Evolutionary conservation across 495 filamentous ascomycete species (phyloP), one percentile per base, ranked within the genome.

Genomic region (Hyaloscypha bicolor): DNA sequence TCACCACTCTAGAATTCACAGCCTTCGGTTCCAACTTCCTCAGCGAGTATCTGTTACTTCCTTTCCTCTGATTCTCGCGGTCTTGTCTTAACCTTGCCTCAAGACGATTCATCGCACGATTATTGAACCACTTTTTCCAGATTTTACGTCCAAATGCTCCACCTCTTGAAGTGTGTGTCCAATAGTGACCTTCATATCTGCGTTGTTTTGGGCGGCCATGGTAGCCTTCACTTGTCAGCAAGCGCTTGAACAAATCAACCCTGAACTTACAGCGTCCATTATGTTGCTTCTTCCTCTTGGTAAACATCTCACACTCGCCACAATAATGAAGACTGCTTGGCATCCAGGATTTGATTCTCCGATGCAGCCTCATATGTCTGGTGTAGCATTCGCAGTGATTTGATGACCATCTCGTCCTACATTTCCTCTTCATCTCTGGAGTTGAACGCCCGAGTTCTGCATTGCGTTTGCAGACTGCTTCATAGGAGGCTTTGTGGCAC

Each of bases 51-150:
- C 70, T 69, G 45, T 60, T 25, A 9, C 25, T 48, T 32, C 68
- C 68, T 6, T 63, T 64, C 22, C 69, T 64, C 53, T 39, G 29
- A 32, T n/a, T 64, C 21, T 52, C 55, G 11, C 19, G 4, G 9
- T 35, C 57, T 32, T 8, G 55, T n/a, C 59, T 62, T 11, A 70
- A n/a, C 21, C 62, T 65, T 6, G 21, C 56, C 51, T 70, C 67
- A 29, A 70, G 52, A 12, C 39, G 62, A 60, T 70, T 73, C 61
- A 70, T 68, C 4, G 67, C 64, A 4, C 37, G 16, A 32, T 66
- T 68, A 25, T 70, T 73, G 31, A 70, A 73, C 71, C 71, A 73
- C n/a, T 63, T 73, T 61, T 68, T 73, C 71, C 71, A 73, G 25
- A 70, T 11, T 14, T 68, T 69, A 11, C 59, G 37, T 8, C 71